Conservation (phyloP, 768 basidiomycete genomes). For the Suillus cothurnatus region DNA sequence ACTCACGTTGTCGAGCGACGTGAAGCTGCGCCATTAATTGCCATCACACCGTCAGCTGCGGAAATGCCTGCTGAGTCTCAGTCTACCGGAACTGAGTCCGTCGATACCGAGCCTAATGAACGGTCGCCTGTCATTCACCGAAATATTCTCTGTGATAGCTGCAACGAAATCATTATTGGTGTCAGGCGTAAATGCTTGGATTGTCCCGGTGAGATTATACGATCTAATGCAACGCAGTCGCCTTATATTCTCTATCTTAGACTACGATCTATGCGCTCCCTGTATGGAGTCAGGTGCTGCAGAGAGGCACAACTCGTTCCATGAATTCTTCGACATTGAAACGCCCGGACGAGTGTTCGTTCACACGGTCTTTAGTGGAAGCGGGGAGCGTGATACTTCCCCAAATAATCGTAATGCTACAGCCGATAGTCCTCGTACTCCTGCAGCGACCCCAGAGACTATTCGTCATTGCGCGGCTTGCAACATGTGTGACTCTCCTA, state of each 20-base stretch:
- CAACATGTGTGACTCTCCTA: conserved; percentile 73
- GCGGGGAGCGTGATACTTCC: conserved; percentile 33
- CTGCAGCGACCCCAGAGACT: conserved; percentile 14
- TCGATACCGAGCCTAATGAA: neutral
- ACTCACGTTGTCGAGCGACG: conserved; percentile 29
- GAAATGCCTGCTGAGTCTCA: neutral
- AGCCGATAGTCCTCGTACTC: neutral
- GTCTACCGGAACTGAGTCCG: neutral
- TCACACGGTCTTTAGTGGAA: conserved; percentile 55
- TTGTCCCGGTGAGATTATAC: conserved; percentile 58
- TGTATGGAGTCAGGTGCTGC: conserved; percentile 54
- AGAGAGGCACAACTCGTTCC: conserved; percentile 60
- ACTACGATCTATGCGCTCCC: conserved; percentile 70
- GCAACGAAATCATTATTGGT: conserved; percentile 58
- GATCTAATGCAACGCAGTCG: neutral
- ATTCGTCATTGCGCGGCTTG: conserved; percentile 69
- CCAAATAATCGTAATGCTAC: conserved; percentile 8
- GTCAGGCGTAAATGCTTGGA: conserved; percentile 80
- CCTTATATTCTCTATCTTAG: conserved; percentile 34
- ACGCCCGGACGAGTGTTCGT: conserved; percentile 67
- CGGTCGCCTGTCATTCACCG: conserved; percentile 42
- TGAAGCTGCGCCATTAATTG: conserved; percentile 3
- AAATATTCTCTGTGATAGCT: conserved; percentile 68
- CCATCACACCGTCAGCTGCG: neutral
- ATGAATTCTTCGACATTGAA: conserved; percentile 71